Evolutionary conservation across 768 basidiomycete species (phyloP).

Genomic region (Phylloporus arenicola): DNA sequence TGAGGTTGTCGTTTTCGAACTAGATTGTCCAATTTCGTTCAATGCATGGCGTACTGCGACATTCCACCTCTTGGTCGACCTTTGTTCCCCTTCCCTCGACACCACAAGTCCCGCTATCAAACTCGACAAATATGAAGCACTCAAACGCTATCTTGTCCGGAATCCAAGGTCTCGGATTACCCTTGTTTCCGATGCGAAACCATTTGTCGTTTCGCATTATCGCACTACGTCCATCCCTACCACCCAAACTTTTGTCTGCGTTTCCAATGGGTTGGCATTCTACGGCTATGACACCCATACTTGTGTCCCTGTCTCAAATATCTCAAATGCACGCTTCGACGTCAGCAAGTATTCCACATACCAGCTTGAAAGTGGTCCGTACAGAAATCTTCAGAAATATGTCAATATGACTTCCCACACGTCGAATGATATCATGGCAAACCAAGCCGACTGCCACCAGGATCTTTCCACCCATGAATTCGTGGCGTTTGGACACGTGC

Average conservation of each 20-base stretch:
- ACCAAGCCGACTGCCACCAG: constrained; percentile 37
- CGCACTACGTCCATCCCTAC: constrained; percentile 25
- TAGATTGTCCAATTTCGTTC: constrained; percentile 31
- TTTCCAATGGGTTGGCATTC: constrained; percentile 29
- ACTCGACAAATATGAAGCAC: neutral
- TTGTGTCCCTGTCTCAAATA: constrained; percentile 8
- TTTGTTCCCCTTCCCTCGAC: constrained; percentile 20
- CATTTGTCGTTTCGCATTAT: constrained; percentile 29
- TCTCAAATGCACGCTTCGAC: constrained; percentile 6
- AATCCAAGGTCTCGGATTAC: constrained; percentile 26
- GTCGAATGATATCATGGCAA: constrained; percentile 38
- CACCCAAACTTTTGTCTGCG: constrained; percentile 11
- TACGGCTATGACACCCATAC: constrained; percentile 23
- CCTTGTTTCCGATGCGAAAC: constrained; percentile 34
- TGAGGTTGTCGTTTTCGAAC: no score
- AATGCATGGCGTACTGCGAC: constrained; percentile 32
- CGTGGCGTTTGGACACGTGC: constrained; percentile 38
- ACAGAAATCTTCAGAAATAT: constrained; percentile 34
- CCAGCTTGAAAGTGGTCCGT: constrained; percentile 28
- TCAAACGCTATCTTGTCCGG: neutral
- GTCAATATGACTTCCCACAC: constrained; percentile 33
- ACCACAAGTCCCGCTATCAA: neutral
- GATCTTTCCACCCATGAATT: constrained; percentile 41
- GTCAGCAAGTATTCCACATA: constrained; percentile 27
- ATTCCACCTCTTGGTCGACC: constrained; percentile 29